A percentile compares a stretch with the other conserved stretches of the same genome.
phyloP scores from a whole-genome alignment of 352 stramenopile genomes.

The Phytophthora gonapodyides region DNA sequence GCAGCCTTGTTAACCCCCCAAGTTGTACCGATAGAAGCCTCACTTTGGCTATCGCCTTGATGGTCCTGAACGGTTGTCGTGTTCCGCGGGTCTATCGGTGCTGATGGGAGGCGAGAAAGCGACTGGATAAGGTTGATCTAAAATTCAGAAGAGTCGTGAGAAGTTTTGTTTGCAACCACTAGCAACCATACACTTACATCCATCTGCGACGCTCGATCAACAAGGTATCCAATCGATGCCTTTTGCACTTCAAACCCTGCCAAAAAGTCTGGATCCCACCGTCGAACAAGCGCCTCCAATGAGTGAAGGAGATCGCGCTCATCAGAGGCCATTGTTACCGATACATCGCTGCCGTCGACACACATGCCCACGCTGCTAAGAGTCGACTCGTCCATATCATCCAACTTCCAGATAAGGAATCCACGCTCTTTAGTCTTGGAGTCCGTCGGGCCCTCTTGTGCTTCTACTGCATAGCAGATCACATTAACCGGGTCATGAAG shows the following conservation, averaged over 20 bases:
- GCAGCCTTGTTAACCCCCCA: constrained; percentile 85
- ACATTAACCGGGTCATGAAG: constrained; percentile 61
- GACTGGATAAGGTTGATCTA: constrained; percentile 79
- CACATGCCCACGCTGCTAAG: constrained; percentile 35
- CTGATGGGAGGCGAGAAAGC: constrained; percentile 60
- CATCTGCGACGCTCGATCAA: constrained; percentile 66
- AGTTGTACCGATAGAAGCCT: constrained; percentile 69
- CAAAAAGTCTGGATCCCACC: constrained; percentile 91
- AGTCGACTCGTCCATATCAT: constrained; percentile 24
- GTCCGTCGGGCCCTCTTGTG: constrained; percentile 65
- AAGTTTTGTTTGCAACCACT: not conserved
- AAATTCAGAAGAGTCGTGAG: constrained; percentile 15
- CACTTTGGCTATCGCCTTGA: constrained; percentile 31
- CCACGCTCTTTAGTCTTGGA: constrained; percentile 57
- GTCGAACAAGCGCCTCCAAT: constrained; percentile 58
- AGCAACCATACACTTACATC: constrained; percentile 33
- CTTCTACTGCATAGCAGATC: constrained; percentile 74
- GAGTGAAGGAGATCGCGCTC: constrained; percentile 66
- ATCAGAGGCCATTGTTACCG: constrained; percentile 36
- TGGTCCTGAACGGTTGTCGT: constrained; percentile 26
- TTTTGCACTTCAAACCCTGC: constrained; percentile 89
- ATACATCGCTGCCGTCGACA: constrained; percentile 41
- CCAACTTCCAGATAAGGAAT: constrained; percentile 45
- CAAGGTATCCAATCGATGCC: constrained; percentile 74
- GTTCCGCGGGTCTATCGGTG: constrained; percentile 63